Base-by-base conservation (phyloP, 2,329 filamentous ascomycete species). In the Neocucurbitaria cava region DNA sequence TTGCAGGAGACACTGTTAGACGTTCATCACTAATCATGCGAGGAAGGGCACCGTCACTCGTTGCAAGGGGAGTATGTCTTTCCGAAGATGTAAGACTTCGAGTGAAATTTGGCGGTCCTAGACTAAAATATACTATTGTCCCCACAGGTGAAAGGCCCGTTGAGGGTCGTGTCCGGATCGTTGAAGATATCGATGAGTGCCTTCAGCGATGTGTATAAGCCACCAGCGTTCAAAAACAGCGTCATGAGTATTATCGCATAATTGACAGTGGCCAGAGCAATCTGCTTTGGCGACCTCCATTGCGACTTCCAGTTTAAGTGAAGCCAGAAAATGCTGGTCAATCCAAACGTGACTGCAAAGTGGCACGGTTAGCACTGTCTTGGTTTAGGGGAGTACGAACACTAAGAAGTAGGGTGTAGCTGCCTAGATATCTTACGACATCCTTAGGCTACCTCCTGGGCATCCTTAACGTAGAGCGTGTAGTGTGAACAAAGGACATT, bases 341-440 rank as follows among this genome's bases (percentile, higher is more conserved):
- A 58, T 0, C 78, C 79, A 49, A 77, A 83, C 15, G 85, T 87
- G 71, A 90, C n/a, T n/a, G n/a, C n/a, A n/a, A n/a, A n/a, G n/a
- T n/a, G n/a, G n/a, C n/a, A n/a, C n/a, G n/a, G n/a, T n/a, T n/a
- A n/a, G n/a, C n/a, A n/a, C n/a, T n/a, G n/a, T n/a, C n/a, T n/a
- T n/a, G n/a, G n/a, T n/a, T n/a, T n/a, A n/a, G n/a, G n/a, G n/a
- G n/a, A n/a, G n/a, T n/a, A n/a, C n/a, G n/a, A n/a, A n/a, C n/a
- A n/a, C n/a, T n/a, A n/a, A n/a, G n/a, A n/a, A n/a, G n/a, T n/a
- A n/a, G n/a, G n/a, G n/a, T n/a, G n/a, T n/a, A n/a, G n/a, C n/a
- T n/a, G n/a, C n/a, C n/a, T n/a, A n/a, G n/a, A n/a, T n/a, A n/a
- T n/a, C n/a, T n/a, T n/a, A n/a, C n/a, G n/a, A n/a, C n/a, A n/a